These are phyloP conservation scores for Cryptosporidium xiaoi DNA, from an alignment of 169 alveolate genomes.

Conservation along the genomic window DNA sequence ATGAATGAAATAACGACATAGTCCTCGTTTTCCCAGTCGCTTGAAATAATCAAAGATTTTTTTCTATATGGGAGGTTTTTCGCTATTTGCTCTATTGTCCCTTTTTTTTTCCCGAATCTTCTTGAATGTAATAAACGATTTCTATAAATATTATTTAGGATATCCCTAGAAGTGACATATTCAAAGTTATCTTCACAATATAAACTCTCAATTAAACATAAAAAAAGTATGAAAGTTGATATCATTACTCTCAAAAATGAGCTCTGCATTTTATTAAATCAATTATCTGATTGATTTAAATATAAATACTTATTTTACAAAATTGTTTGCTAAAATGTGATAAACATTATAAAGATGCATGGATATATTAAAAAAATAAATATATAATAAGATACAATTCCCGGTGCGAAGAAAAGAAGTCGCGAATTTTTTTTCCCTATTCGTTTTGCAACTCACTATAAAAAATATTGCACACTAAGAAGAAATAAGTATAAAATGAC, in stretches of 20 bases:
- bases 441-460: too few relatives aligned
- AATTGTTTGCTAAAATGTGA: too few relatives aligned
- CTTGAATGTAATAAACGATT: background rate
- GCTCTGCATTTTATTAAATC: too few relatives aligned
- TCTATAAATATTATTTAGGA: background rate
- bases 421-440: too few relatives aligned
- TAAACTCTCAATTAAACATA: background rate
- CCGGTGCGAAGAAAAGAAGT: too few relatives aligned
- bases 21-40: slow-evolving; percentile 44
- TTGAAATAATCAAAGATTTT: slow-evolving; percentile 48
- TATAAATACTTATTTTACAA: too few relatives aligned
- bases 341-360: too few relatives aligned
- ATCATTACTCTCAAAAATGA: too few relatives aligned
- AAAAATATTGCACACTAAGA: too few relatives aligned
- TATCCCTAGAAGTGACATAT: slow-evolving; percentile 30
- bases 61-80: slow-evolving; percentile 23
- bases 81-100: slow-evolving; percentile 44
- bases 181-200: background rate
- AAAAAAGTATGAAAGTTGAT: background rate
- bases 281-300: too few relatives aligned
- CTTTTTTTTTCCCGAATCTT: slow-evolving; percentile 67
- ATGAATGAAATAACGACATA: slow-evolving; percentile 31
- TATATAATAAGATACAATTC: too few relatives aligned
- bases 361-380: too few relatives aligned
- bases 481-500: background rate